A percentile compares a stretch with the other conserved stretches of the same genome.
Evolutionary conservation across 2,329 filamentous ascomycete species (phyloP).

Genomic region (Aaosphaeria arxii): DNA sequence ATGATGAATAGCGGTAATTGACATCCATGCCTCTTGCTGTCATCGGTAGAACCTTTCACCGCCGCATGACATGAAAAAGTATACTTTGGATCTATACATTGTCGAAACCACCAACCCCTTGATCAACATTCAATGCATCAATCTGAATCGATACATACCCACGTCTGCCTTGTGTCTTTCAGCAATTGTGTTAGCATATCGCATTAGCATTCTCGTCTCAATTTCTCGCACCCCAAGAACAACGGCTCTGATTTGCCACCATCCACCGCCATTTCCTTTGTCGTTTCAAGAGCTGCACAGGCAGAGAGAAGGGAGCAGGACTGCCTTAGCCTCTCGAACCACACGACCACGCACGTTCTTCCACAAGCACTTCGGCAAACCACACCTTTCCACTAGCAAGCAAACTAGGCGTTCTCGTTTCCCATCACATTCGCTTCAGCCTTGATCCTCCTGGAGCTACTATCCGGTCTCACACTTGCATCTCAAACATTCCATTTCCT

Average conservation of each 20-base stretch:
- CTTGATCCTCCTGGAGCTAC: constrained; percentile 8
- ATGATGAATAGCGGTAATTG: constrained; percentile 30
- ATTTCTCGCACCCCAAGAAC: too few relatives aligned
- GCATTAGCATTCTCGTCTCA: too few relatives aligned
- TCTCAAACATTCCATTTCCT: constrained; percentile 1
- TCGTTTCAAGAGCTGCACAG: constrained; percentile 11
- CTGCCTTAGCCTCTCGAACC: constrained; percentile 24
- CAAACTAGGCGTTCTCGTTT: constrained; percentile 1
- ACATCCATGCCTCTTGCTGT: neutral
- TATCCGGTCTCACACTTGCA: neutral
- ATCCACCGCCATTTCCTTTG: too few relatives aligned
- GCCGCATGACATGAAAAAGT: constrained; percentile 15
- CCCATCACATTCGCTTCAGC: constrained; percentile 4
- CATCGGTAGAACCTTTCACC: constrained; percentile 19
- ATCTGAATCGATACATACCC: neutral
- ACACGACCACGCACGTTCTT: constrained; percentile 22
- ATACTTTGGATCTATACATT: neutral
- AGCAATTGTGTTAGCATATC: too few relatives aligned
- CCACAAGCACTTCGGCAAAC: neutral
- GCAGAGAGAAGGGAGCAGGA: constrained; percentile 30
- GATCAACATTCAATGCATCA: neutral
- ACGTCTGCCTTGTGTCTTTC: too few relatives aligned
- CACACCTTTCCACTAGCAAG: neutral
- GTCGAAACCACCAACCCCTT: neutral
- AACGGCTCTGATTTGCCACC: too few relatives aligned